Percentiles rank a stretch among this genome's conserved stretches.
These are phyloP conservation scores for Pseudogymnoascus sp. DNA, from an alignment of 2,329 filamentous ascomycete genomes.

Conservation along the genomic window DNA sequence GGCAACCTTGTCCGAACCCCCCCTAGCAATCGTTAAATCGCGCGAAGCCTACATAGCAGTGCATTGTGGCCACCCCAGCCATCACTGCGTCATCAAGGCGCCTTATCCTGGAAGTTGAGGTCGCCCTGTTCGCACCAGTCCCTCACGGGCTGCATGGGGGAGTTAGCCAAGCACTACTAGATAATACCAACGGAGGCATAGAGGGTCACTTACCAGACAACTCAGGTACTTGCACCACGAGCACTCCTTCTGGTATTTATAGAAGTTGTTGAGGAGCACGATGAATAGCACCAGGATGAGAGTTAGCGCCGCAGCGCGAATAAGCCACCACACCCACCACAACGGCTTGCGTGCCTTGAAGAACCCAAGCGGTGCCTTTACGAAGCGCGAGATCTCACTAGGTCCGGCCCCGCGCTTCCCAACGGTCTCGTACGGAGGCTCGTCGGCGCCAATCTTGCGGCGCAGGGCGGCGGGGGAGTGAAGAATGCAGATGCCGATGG, in stretches of 20 bases:
- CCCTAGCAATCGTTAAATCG: not conserved
- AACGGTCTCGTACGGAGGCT: constrained; percentile 63
- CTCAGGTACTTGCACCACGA: constrained; percentile 92
- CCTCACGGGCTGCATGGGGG: constrained; percentile 45
- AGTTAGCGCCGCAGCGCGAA: constrained; percentile 69
- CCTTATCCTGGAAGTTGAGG: not conserved
- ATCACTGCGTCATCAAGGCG: not conserved
- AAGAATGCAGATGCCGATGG: constrained; percentile 76
- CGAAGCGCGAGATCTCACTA: constrained; percentile 33
- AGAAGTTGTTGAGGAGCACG: constrained; percentile 84
- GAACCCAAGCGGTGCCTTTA: constrained; percentile 62
- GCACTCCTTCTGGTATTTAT: constrained; percentile 67
- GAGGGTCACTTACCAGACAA: constrained; percentile 64
- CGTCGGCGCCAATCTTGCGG: constrained; percentile 60
- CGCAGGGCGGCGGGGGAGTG: constrained; percentile 79
- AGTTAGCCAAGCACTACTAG: constrained; percentile 20
- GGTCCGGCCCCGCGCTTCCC: constrained; percentile 36
- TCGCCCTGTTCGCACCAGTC: constrained; percentile 52
- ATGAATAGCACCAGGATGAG: constrained; percentile 80
- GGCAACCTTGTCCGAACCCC: not conserved
- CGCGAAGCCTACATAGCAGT: not conserved
- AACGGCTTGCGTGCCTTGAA: constrained; percentile 87
- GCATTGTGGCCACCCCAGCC: not conserved
- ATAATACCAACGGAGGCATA: not conserved
- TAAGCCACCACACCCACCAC: constrained; percentile 97